phyloP scores from a whole-genome alignment of 139 green algal genomes.

The Ettlia oleoabundans region DNA sequence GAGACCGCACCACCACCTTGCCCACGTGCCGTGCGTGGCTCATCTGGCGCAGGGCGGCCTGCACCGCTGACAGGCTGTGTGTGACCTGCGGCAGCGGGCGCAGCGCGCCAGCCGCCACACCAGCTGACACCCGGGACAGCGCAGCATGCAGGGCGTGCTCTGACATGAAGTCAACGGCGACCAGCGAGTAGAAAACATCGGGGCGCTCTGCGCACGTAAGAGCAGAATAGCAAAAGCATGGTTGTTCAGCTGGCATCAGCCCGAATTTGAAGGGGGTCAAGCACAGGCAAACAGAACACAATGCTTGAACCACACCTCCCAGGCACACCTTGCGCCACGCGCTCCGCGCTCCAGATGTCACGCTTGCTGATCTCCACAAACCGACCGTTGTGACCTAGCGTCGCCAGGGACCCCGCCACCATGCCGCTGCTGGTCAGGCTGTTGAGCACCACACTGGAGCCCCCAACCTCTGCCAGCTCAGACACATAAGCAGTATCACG shows the following conservation, averaged over 20 bases:
- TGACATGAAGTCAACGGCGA: conserved; percentile 91
- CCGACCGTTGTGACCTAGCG: conserved; percentile 59
- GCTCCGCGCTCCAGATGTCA: conserved; percentile 80
- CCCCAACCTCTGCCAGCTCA: conserved; percentile 61
- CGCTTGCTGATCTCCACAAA: conserved; percentile 93
- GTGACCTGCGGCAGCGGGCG: conserved; percentile 56
- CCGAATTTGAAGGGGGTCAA: background rate
- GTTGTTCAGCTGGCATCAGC: background rate
- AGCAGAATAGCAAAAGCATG: background rate
- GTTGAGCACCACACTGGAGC: conserved; percentile 79
- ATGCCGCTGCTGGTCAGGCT: conserved; percentile 87
- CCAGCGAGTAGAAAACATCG: conserved; percentile 75
- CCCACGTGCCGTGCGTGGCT: conserved; percentile 83
- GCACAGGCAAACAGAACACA: background rate
- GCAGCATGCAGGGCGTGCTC: conserved; percentile 51
- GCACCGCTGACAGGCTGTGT: conserved; percentile 55
- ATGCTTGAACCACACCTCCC: background rate
- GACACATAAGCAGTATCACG: conserved; percentile 71
- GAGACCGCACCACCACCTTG: conserved; percentile 83
- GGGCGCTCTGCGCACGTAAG: conserved; percentile 64
- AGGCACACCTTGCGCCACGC: conserved; percentile 36
- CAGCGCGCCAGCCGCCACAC: conserved; percentile 54
- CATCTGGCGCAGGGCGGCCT: conserved; percentile 81
- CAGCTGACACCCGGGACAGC: conserved; percentile 44
- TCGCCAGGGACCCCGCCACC: conserved; percentile 77